Percentiles rank a stretch among this genome's conserved stretches.
These are phyloP conservation scores for Hypericum androsaemum DNA, from an alignment of 345 rosid genomes.

Conservation along the genomic window DNA sequence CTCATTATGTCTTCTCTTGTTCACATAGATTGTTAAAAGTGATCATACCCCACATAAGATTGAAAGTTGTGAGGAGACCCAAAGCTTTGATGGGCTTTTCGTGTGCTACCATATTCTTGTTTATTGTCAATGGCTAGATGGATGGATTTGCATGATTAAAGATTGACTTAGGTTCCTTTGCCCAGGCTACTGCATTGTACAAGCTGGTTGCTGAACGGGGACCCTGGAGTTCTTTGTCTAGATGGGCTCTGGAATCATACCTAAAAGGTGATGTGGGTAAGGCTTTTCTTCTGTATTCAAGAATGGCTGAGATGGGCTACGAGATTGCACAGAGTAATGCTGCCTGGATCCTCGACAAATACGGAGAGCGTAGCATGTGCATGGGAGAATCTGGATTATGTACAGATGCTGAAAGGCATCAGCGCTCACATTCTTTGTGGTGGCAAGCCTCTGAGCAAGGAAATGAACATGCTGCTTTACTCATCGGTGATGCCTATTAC, in stretches of 20 bases:
- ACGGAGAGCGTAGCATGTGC: constrained; percentile 87
- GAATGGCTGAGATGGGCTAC: constrained; percentile 97
- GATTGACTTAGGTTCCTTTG: constrained; percentile 1
- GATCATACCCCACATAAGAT: too few species aligned
- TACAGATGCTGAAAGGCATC: constrained; percentile 80
- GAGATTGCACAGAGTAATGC: constrained; percentile 98
- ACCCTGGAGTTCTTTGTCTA: constrained; percentile 96
- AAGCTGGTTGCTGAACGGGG: constrained; percentile 97
- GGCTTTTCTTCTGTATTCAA: constrained; percentile 75
- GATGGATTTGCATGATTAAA: too few species aligned
- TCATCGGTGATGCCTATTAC: constrained; percentile 97
- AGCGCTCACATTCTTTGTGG: constrained; percentile 91
- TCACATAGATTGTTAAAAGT: too few species aligned
- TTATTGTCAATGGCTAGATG: too few species aligned
- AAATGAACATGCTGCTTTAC: constrained; percentile 95
- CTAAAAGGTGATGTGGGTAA: constrained; percentile 86
- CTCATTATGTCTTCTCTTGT: too few species aligned
- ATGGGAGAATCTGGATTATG: constrained; percentile 90
- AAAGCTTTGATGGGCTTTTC: too few species aligned
- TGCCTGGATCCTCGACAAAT: constrained; percentile 98
- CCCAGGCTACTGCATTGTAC: constrained; percentile 83
- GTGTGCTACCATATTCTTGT: too few species aligned
- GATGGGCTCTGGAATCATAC: constrained; percentile 97
- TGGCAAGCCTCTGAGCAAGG: constrained; percentile 99
- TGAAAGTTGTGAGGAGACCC: too few species aligned